phyloP scores from a whole-genome alignment of 2,329 filamentous ascomycete species.

The Apiospora rasikravindrae region DNA sequence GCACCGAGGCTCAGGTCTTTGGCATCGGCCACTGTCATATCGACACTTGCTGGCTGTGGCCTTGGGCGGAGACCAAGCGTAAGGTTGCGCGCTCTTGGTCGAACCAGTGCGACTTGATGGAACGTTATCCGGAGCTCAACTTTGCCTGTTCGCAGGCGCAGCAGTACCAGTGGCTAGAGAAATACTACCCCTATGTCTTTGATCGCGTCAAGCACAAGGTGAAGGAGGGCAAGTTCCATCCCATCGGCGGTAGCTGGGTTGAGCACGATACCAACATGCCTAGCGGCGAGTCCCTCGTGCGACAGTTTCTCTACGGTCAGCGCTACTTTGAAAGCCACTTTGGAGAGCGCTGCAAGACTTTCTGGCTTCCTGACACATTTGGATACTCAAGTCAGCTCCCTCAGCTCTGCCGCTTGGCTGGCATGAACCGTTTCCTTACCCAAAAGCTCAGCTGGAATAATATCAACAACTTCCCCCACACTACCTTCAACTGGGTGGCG shows the following conservation, averaged over 20 bases:
- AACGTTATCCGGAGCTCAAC: slow-evolving; percentile 89
- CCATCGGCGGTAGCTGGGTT: slow-evolving; percentile 97
- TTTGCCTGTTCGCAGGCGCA: slow-evolving; percentile 95
- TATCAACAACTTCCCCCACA: slow-evolving; percentile 98
- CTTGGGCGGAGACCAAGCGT: slow-evolving; percentile 95
- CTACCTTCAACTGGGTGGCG: slow-evolving; percentile 98
- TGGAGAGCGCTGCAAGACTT: slow-evolving; percentile 85
- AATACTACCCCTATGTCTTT: slow-evolving; percentile 85
- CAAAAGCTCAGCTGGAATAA: slow-evolving; percentile 99
- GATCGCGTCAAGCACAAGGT: slow-evolving; percentile 92
- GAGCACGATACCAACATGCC: slow-evolving; percentile 99
- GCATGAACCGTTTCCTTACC: slow-evolving; percentile 95
- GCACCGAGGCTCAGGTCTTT: slow-evolving; percentile 77
- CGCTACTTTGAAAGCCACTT: slow-evolving; percentile 94
- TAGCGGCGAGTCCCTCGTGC: slow-evolving; percentile 89
- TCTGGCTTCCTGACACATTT: slow-evolving; percentile 98
- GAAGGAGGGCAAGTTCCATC: slow-evolving; percentile 88
- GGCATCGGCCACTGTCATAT: slow-evolving; percentile 98
- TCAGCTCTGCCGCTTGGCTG: slow-evolving; percentile 90
- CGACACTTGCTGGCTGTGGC: slow-evolving; percentile 98
- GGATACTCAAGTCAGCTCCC: slow-evolving; percentile 95
- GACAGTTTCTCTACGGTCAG: slow-evolving; percentile 95
- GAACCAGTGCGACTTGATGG: slow-evolving; percentile 94
- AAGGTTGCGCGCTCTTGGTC: slow-evolving; percentile 97
- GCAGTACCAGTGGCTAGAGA: slow-evolving; percentile 97